Conservation (phyloP, 257 asterid species). For the Przewalskia tangutica region DNA sequence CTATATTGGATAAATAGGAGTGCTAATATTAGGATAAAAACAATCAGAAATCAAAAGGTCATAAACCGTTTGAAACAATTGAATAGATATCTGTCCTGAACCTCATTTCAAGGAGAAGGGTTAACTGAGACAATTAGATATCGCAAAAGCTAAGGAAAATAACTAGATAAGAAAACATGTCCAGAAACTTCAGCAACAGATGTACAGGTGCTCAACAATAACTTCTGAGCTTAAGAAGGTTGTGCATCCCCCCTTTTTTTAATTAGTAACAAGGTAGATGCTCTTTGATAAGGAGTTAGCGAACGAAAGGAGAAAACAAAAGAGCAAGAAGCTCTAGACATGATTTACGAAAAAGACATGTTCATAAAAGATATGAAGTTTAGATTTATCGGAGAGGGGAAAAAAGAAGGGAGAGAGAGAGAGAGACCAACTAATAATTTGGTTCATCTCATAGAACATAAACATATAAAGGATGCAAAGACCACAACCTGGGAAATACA, state of each 20-base stretch:
- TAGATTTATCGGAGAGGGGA: background rate
- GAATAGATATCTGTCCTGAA: background rate
- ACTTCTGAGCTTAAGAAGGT: background rate
- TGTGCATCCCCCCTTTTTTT: background rate
- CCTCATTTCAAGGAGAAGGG: background rate
- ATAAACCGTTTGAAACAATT: background rate
- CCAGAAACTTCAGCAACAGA: background rate
- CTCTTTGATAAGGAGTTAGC: background rate
- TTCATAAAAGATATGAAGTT: background rate
- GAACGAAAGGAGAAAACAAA: background rate
- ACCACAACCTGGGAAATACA: background rate
- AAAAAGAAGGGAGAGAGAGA: background rate
- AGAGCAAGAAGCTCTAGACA: background rate
- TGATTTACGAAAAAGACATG: background rate
- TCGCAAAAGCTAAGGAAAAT: background rate
- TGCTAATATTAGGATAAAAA: background rate
- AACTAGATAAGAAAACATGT: background rate
- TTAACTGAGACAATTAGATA: background rate
- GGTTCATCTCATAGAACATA: background rate
- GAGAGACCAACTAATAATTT: background rate
- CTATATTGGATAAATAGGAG: background rate
- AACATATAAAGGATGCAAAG: background rate
- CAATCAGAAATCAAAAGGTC: background rate
- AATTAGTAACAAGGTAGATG: background rate
- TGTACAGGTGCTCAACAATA: no score